Base-by-base conservation (phyloP, 2,329 filamentous ascomycete species). In the Paecilomyces formosus region DNA sequence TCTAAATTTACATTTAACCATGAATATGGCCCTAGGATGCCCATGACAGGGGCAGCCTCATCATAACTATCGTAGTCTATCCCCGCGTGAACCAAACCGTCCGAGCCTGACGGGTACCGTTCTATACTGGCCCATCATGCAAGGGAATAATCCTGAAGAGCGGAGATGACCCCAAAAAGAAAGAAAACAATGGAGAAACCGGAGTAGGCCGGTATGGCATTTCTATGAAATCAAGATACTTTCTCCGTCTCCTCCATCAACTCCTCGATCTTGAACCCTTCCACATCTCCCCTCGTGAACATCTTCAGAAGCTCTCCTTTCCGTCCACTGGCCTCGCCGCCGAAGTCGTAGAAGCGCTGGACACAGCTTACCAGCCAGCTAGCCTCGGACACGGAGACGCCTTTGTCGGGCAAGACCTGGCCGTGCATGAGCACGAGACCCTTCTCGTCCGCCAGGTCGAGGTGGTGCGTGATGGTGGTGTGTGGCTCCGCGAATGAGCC, bases 401-500 rank as follows among this genome's bases (percentile, higher is more conserved):
- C 92, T 12, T 87, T 80, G 30, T 88, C 87, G 60, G 91, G 85
- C 57, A 89, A 80, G 13, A 97, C 87, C 64, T 83, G 82, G 0
- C 94, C 94, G 70, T 94, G 89, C 80, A 97, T 88, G 62, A 99
- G 78, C 13, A 97, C 92, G 26, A 97, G 69, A 4, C 87, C 90
- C 67, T 91, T 90, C 9, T 85, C 83, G 59, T 82, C 79, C 0
- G 84, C 84, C 2, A 97, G 77, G 73, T 99, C 94, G 15, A 88
- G 78, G 75, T 99, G 90, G 74, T 97, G 92, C 49, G 93, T 97
- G 57, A 97, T 80, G 2, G 91, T 97, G 0, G 94, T 99, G 71
- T 99, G 94, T 53, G 94, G 92, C 74, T 88, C 85, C 52, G 91
- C 91, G 70, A 86, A 99, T 74, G 96, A 90, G 55, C 92, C 92